Evolutionary conservation across 192 early-diverging fungal genomes (phyloP).

Genomic region (Fimicolochytrium jonesii): DNA sequence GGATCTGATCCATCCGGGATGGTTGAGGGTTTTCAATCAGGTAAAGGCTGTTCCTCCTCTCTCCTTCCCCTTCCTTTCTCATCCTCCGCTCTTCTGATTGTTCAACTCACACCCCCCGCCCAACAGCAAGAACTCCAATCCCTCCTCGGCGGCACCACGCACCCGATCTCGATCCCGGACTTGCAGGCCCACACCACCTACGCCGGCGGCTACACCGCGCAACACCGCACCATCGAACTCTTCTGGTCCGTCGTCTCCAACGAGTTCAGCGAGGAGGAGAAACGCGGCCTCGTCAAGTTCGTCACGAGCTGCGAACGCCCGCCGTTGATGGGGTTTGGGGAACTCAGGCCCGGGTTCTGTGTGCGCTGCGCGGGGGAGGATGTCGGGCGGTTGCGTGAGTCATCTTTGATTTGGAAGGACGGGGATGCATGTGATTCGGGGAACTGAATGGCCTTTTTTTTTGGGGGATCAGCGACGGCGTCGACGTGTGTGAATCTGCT

Average conservation of each 20-base stretch:
- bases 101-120: neutral
- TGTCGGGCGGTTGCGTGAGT: slow-evolving; percentile 66
- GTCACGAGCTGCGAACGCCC: slow-evolving; percentile 87
- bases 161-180: slow-evolving; percentile 74
- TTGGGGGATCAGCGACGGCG: slow-evolving; percentile 35
- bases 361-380: slow-evolving; percentile 66
- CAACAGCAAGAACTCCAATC: slow-evolving; percentile 82
- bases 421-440: no score
- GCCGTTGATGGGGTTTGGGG: slow-evolving; percentile 82
- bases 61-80: neutral
- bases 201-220: slow-evolving; percentile 62
- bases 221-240: slow-evolving; percentile 69
- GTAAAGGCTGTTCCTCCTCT: slow-evolving; percentile 6
- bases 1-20: slow-evolving; percentile 77
- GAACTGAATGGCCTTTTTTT: no score
- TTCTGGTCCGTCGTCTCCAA: slow-evolving; percentile 70
- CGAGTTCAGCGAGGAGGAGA: slow-evolving; percentile 55
- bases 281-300: slow-evolving; percentile 74
- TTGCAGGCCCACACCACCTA: slow-evolving; percentile 72
- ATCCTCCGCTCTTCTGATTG: neutral
- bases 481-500: slow-evolving; percentile 79
- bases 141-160: slow-evolving; percentile 74
- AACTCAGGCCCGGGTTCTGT: slow-evolving; percentile 67
- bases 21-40: slow-evolving; percentile 91
- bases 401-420: neutral